Conservation (phyloP, 306 rosid species). For the Cicer arietinum region DNA sequence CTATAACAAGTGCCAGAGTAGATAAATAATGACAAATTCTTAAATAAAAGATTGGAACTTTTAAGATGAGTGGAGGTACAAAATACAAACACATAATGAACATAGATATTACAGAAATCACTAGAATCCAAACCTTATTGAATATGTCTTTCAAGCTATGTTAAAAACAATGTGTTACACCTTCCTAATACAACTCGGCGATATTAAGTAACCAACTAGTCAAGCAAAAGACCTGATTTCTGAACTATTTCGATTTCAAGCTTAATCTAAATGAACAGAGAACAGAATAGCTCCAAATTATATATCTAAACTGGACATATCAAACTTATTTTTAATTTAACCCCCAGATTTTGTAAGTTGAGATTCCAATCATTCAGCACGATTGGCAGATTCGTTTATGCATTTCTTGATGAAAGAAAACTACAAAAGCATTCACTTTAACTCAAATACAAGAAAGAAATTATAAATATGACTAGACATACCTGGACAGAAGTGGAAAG, state of each 20-base stretch:
- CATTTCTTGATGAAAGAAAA: constrained; percentile 20
- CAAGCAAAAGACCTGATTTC: constrained; percentile 11
- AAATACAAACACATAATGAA: background rate
- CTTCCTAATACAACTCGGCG: constrained; percentile 20
- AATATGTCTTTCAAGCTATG: constrained; percentile 12
- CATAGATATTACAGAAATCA: background rate
- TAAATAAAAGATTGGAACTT: constrained; percentile 19
- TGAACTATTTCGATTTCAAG: constrained; percentile 14
- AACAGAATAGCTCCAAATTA: constrained; percentile 10
- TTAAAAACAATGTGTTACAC: constrained; percentile 9
- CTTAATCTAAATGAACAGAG: constrained; percentile 2
- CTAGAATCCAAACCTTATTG: constrained; percentile 17
- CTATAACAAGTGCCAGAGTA: constrained; percentile 11
- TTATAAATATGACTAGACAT: constrained; percentile 36
- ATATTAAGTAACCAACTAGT: constrained; percentile 15
- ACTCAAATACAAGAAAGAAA: constrained; percentile 23
- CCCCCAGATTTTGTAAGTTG: constrained; percentile 3
- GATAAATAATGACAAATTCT: constrained; percentile 23
- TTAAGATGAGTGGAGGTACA: constrained; percentile 27
- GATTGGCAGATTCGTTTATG: background rate
- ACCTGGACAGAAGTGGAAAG: constrained; percentile 84
- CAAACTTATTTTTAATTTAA: background rate
- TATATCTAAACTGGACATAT: constrained; percentile 21
- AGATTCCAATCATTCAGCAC: background rate
- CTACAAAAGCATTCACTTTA: background rate